Base-by-base conservation (phyloP, 106 monocot species). In the Phalaenopsis aphrodite region DNA sequence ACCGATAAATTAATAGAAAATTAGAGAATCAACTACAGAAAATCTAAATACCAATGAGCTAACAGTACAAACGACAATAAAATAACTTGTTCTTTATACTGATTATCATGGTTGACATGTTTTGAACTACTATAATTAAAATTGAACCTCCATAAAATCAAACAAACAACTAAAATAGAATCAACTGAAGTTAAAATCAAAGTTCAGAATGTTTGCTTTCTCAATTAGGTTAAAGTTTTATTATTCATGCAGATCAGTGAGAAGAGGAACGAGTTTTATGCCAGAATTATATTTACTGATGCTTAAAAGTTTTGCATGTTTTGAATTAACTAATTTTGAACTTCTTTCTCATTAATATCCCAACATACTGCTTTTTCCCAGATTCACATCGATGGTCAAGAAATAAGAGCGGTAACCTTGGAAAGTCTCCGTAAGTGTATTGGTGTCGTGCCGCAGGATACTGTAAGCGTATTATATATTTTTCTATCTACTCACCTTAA, bases 401-500 rank as follows among this genome's bases (percentile, higher is more conserved):
- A 93, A 75, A 85, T 94, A 85, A 78, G 74, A 84, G 85, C 83
- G 65, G 92, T 99, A 3, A 89, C 92, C 45, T 43, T 93, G 68
- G 94, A 94, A 69, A 99, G 98, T 81, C 98, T 99, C 74, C 85
- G 89, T 6, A 92, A 91, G 78, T 86, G 82, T 75, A 92, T 99
- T 75, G 98, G 94, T 76, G 92, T 99, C 83, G 98, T 99, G 37
- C 98, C 98, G 69, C 98, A 99, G 68, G 98, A 99, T 85, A 99
- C 98, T 77, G 98, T 99, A 75, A 91, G 94, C 39, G 4, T 69
- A 65, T 65, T 65, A 65, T 61, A 38, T 69, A 69, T 69, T 69
- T 69, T 36, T 69, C 39, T 12, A 4, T 39, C 14, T 69, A 14
- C 38, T 39, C 38, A 16, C 10, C 38, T 69, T 3, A 12, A 14